Evolutionary conservation across 441 rosid genomes (phyloP), one percentile per base, ranked within the genome.

Genomic region (Corymbia citriodora): DNA sequence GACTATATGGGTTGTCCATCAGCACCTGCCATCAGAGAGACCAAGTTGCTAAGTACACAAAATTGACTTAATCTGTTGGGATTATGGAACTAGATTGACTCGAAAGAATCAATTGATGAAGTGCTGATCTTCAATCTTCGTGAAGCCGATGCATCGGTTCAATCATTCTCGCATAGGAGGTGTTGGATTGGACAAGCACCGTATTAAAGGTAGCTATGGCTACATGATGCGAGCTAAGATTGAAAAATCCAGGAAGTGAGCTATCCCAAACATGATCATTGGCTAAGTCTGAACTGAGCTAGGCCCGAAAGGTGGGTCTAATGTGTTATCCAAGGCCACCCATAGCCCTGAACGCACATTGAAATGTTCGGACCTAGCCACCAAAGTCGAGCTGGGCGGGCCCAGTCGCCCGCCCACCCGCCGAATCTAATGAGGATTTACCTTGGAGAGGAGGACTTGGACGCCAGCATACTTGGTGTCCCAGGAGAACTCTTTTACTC

Each of bases 381-480:
- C 5, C 40, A n/a, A 65, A 65, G 74, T 65, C 31, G 21, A 65
- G 74, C 40, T 65, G 74, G 74, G 40, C 9, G 40, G 40, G 29
- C 63, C 45, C 45, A 5, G 45, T 25, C 5, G 9, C 83, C 85
- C 10, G 6, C 85, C 85, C 0, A 10, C 48, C 25, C 9, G 14
- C 25, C 4, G 2, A n/a, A 79, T 45, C n/a, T 45, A 23, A 12
- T 45, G 85, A 79, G 85, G 29, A 23, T 21, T 31, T 92, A 96
- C 96, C 97, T 95, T 94, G 79, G 93, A 90, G 49, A 96, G 94
- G 85, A 96, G 97, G 94, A 95, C 90, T 92, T 96, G 97, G 54
- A 95, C 94, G 83, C 97, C 97, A 5, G 95, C 97, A 59, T 95
- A 95, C 83, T 96, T 96, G 95, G 93, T 96, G 94, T 96, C 97